Evolutionary conservation across 1,139 yeast species (phyloP), one percentile per base, ranked within the genome.

Genomic region (Kodamaea fungicola): DNA sequence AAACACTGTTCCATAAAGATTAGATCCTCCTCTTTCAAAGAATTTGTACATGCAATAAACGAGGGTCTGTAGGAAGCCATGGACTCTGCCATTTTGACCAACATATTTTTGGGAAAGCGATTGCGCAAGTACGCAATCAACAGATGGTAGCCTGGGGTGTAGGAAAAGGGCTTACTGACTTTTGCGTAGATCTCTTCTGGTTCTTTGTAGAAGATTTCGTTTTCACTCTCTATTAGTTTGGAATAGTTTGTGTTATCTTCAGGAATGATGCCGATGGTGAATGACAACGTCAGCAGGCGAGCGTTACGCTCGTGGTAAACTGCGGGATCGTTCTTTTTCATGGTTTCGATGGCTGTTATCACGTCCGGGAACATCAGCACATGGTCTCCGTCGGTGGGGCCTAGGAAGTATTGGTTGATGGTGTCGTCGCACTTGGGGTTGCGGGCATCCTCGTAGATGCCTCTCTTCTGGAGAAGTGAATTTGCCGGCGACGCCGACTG

Each of bases 1-100:
- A 90, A 90, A 51, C 96, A 87, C 62, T 90, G 95, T 54, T 92
- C 98, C 87, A 92, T 89, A 53, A 92, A 92, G 6, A 90, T 85
- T 54, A 90, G 68, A 57, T 92, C 98, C 35, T 87, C 95, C 48
- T 87, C 95, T 41, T 89, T 86, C 31, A 92, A 63, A 3, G 94
- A 81, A 50, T 87, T 84, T 24, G 96, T 87, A 52, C 95, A 85
- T 1, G 97, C 97, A 49, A 90, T 89, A 56, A 90, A 90, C 7
- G 89, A 80, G 1, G 97, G 97, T 44, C 97, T 67, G 52, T 89
- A 89, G 34, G 81, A 79, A 0, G 97, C 95, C 83, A 92, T 85
- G 8, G 87, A 80, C 51, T 84, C 83, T 2, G 96, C 92, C 80
- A 92, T 84, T 42, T 82, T 76, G 38, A 89, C 83, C 45, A 90